Base-by-base conservation (phyloP, 176 grass and related monocot genomes). In the Dactylis glomerata region DNA sequence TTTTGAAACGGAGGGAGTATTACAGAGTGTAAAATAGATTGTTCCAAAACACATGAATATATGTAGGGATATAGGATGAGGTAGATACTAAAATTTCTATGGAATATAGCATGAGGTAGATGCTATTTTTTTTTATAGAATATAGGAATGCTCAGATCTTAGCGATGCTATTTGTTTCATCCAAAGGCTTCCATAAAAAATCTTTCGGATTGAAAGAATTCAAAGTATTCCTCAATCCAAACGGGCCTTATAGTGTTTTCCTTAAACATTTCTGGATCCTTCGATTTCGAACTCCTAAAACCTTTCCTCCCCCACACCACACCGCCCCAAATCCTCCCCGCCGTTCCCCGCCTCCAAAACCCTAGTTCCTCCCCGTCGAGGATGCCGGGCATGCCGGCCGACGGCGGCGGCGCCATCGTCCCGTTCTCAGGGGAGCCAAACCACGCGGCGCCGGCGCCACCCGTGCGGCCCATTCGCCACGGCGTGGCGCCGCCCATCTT, bases 351-450 rank as follows among this genome's bases (percentile, higher is more conserved):
- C 83, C n/a, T 51, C 64, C 64, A 86, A 96, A 96, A 86, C 86
- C 91, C 89, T 93, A 93, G 78, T 37, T 26, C 34, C 8, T 33
- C 17, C 28, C 22, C 19, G 58, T 13, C 71, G 84, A 86, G 77
- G 81, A 98, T 97, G 95, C 95, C 92, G 13, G 93, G 92, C 27
- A 82, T 92, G 50, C 83, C 74, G 23, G 91, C 89, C 10, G 96
- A 91, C 52, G 66, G 76, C 54, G 86, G 81, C 45, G 78, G 86
- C 32, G 75, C 96, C 27, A 57, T 98, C 13, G 80, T 98, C 33
- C 89, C 93, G 1, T 95, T 95, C 70, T 87, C 77, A 62, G 83
- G 81, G 83, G 93, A 90, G 24, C 55, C 57, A 24, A 68, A 68
- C 45, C 83, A 76, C 38, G 73, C 30, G 57, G 62, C 73, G 20